Evolutionary conservation across 257 asterid species (phyloP).

Genomic region (Salvia splendens): DNA sequence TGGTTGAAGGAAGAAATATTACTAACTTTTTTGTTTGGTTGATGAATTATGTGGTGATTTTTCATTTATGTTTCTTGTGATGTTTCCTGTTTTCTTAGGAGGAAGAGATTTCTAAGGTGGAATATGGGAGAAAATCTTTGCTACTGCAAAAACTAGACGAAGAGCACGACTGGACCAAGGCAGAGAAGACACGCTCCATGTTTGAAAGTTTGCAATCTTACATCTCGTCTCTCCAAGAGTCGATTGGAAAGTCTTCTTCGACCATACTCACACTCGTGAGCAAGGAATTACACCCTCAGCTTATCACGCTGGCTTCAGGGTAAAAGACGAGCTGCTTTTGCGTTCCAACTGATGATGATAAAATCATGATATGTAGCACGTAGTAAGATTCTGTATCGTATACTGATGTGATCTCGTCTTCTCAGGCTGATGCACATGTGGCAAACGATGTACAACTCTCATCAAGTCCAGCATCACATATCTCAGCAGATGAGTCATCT

Average conservation of each 20-base stretch:
- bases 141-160: constrained; percentile 66
- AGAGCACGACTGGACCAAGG: constrained; percentile 62
- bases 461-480: constrained; percentile 66
- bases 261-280: constrained; percentile 54
- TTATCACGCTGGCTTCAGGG: constrained; percentile 75
- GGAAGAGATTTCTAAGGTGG: constrained; percentile 66
- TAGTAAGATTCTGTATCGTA: not conserved
- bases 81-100: constrained; percentile 44
- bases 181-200: constrained; percentile 56
- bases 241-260: constrained; percentile 53
- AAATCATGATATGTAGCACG: no score
- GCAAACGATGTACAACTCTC: constrained; percentile 70
- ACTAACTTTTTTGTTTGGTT: no score
- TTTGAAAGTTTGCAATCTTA: constrained; percentile 59
- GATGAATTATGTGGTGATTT: not conserved
- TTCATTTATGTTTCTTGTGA: not conserved
- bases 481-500: constrained; percentile 65
- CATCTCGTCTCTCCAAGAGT: constrained; percentile 59
- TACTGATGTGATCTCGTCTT: constrained; percentile 12
- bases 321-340: constrained; percentile 29
- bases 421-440: constrained; percentile 71
- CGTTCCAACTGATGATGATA: not conserved
- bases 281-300: constrained; percentile 76
- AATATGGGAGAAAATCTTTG: constrained; percentile 52
- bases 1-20: not conserved